A percentile compares a stretch with the other conserved stretches of the same genome.
These are phyloP conservation scores for Clarkia xantiana DNA, from an alignment of 345 rosid genomes.

Conservation along the genomic window DNA sequence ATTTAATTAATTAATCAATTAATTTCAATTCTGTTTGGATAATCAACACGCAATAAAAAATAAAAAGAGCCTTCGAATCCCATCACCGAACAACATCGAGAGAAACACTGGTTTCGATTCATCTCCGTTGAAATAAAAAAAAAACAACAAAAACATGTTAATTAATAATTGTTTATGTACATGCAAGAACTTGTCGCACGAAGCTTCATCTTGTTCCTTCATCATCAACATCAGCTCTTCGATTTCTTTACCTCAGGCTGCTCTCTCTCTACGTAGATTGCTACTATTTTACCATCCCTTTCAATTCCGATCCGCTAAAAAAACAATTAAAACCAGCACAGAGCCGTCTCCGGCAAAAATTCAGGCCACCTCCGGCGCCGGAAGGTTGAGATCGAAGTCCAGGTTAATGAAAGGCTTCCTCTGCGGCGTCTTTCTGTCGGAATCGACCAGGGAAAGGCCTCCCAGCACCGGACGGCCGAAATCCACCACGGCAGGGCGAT, in stretches of 20 bases:
- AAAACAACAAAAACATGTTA: slow-evolving; percentile 6
- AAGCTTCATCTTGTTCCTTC: not conserved
- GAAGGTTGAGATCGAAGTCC: slow-evolving; percentile 60
- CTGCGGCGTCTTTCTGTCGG: slow-evolving; percentile 12
- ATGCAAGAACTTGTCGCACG: slow-evolving; percentile 3
- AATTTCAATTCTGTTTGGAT: no score
- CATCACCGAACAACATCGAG: not conserved
- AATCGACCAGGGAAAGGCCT: slow-evolving; percentile 9
- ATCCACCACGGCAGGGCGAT: slow-evolving; percentile 11
- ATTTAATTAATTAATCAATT: no score
- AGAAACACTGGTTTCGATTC: not conserved
- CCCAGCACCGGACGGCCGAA: slow-evolving; percentile 4
- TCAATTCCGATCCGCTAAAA: slow-evolving; percentile 3
- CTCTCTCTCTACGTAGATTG: not conserved
- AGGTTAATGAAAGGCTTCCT: slow-evolving; percentile 16
- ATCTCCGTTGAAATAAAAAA: slow-evolving; percentile 16
- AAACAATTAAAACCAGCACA: slow-evolving; percentile 5
- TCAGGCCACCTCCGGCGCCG: slow-evolving; percentile 49
- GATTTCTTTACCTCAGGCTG: slow-evolving; percentile 6
- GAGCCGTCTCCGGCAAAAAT: slow-evolving; percentile 12
- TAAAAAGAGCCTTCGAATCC: no score
- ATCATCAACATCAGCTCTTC: slow-evolving; percentile 4
- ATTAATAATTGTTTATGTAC: slow-evolving; percentile 9
- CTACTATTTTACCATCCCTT: not conserved
- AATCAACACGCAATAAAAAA: no score